Base-by-base conservation (phyloP, 352 stramenopile species). In the Globisporangium okanoganense region DNA sequence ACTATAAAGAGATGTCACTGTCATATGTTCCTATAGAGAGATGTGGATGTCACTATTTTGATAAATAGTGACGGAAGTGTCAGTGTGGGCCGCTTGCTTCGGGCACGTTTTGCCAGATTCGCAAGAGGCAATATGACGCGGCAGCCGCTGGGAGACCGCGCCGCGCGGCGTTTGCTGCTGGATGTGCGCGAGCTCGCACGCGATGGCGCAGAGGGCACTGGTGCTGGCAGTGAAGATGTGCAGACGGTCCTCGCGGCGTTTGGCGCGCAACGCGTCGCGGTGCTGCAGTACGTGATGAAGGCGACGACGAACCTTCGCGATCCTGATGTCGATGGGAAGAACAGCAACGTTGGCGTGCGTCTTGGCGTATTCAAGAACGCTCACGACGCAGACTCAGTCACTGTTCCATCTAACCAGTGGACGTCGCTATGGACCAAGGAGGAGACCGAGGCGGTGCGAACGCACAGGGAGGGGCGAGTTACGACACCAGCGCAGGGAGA, bases 151-250 rank as follows among this genome's bases (percentile, higher is more conserved):
- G 29, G 49, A 54, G 56, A n/a, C 16, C 31, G 31, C 25, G 49
- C 25, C 35, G 6, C 18, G 18, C n/a, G 29, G 14, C 22, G 22
- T 22, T 59, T 81, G 56, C 62, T 85, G 59, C 65, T 85, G 36
- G 71, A 64, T 38, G 66, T 62, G 62, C 69, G 61, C 20, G 72
- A 78, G 70, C 51, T 79, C 33, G 67, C 56, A 20, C 66, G 61
- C 24, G 69, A 27, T 20, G 6, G 16, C 16, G 25, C 49, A 56
- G 49, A 33, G 22, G 49, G 14, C 10, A 2, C 25, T 41, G 2
- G 58, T n/a, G 20, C 43, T 9, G 50, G 65, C 25, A 49, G 54
- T 2, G 36, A 62, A 25, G 36, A 48, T 18, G 41, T 41, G 12
- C 49, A 66, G 38, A 64, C 64, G 5, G 31, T 70, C 3, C 53